Evolutionary conservation across 2,329 filamentous ascomycete genomes (phyloP).

Genomic region (Penicillium sp.): DNA sequence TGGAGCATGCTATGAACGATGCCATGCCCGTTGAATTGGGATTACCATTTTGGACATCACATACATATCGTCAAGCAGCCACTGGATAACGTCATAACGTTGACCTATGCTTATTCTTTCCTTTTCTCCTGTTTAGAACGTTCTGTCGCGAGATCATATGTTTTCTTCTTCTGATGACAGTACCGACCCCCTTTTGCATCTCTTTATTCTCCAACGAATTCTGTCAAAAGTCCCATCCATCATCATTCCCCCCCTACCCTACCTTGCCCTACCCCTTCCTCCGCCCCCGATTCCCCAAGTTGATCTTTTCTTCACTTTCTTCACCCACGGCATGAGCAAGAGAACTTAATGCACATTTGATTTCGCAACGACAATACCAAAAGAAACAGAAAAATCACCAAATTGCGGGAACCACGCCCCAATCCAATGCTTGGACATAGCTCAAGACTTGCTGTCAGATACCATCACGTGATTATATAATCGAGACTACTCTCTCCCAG

Average conservation of each 20-base stretch:
- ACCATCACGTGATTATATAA: constrained; percentile 16
- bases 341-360: constrained; percentile 1
- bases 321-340: constrained; percentile 7
- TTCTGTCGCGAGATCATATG: constrained; percentile 15
- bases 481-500: neutral
- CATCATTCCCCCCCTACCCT: constrained; percentile 5
- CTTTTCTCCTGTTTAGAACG: constrained; percentile 22
- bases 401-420: neutral
- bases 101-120: constrained; percentile 31
- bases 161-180: constrained; percentile 24
- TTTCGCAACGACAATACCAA: neutral
- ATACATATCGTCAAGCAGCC: constrained; percentile 18
- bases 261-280: constrained; percentile 7
- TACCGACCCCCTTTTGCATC: constrained; percentile 22
- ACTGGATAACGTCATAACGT: constrained; percentile 33
- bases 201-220: constrained; percentile 14
- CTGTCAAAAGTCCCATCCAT: constrained; percentile 21
- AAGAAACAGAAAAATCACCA: neutral
- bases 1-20: constrained; percentile 23
- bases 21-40: constrained; percentile 20
- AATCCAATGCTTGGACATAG: neutral
- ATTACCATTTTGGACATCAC: constrained; percentile 18
- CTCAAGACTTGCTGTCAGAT: neutral
- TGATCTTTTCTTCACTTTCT: constrained; percentile 20
- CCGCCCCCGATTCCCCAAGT: constrained; percentile 15